Evolutionary conservation across 2,329 filamentous ascomycete species (phyloP), one percentile per base, ranked within the genome.

Genomic region (Periconia sp.): DNA sequence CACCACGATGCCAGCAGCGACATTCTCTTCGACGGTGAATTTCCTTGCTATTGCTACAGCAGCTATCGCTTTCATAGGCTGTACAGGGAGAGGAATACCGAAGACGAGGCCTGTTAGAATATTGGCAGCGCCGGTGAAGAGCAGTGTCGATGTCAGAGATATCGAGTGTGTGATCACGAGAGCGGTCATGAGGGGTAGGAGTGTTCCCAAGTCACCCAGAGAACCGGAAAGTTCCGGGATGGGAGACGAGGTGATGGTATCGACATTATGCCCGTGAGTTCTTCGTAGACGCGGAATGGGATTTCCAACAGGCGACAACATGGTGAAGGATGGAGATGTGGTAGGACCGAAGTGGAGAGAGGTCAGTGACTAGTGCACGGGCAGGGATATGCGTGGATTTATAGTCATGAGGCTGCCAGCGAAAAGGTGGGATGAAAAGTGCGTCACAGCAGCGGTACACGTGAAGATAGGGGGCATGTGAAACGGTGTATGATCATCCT

Each of bases 21-120:
- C 85, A 41, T 89, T 92, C 58, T 91, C 83, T 45, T 84, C 83
- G 17, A 86, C 80, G 1, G 84, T 84, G 58, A 90, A 86, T 30
- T 78, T 79, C 11, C 85, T 81, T 7, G 87, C 81, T 53, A 97
- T 90, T n/a, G 92, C 91, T 0, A 95, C 89, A 1, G 92, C 90
- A 6, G 92, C 92, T 56, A 97, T 95, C 37, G 93, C 92, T 81
- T 88, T 89, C 86, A 89, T 89, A 0, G 92, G 92, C 76, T 97
- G 92, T 0, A 97, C 92, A 0, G 92, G 92, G 3, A 97, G 76
- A 2, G 93, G 93, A 41, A 97, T 88, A 7, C 93, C 93, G 66
- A 97, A 97, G 31, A 87, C 75, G 1, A 87, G 69, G 17, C 93
- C 94, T 0, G 92, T 96, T 13, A 89, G 66, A 51, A 97, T 84